phyloP scores from a whole-genome alignment of 768 basidiomycete species.

The Mycena capillaripes region DNA sequence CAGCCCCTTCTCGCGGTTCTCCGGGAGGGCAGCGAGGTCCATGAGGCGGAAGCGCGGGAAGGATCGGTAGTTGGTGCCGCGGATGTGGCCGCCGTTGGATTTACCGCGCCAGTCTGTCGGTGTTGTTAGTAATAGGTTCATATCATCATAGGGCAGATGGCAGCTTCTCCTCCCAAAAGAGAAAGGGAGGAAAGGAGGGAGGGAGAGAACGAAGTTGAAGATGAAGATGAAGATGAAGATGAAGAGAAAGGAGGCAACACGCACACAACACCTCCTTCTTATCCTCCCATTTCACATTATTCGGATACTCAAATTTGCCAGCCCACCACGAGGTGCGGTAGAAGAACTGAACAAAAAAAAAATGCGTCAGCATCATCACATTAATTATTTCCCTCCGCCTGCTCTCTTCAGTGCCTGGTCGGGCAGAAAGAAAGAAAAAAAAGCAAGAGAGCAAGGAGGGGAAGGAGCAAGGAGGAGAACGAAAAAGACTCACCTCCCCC shows the following conservation, averaged over 20 bases:
- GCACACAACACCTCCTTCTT: conserved; percentile 27
- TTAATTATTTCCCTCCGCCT: no score
- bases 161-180: no score
- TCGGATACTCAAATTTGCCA: conserved; percentile 31
- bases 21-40: conserved; percentile 24
- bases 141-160: not conserved
- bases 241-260: not conserved
- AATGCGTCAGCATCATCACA: no score
- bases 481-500: conserved; percentile 25
- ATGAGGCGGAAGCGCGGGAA: conserved; percentile 36
- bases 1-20: not conserved
- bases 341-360: conserved; percentile 33
- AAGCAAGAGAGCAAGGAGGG: not conserved
- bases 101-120: conserved; percentile 36
- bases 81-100: conserved; percentile 37
- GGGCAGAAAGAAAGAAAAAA: not conserved
- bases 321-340: conserved; percentile 37
- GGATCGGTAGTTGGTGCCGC: conserved; percentile 22
- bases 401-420: no score
- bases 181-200: not conserved
- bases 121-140: not conserved
- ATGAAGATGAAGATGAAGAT: not conserved
- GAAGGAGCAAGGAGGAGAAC: not conserved
- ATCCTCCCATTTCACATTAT: conserved; percentile 26
- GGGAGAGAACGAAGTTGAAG: no score